A percentile compares a stretch with the other conserved stretches of the same genome.
Conservation (phyloP, 495 filamentous ascomycete species). For the Hyphodiscus hymeniophilus region DNA sequence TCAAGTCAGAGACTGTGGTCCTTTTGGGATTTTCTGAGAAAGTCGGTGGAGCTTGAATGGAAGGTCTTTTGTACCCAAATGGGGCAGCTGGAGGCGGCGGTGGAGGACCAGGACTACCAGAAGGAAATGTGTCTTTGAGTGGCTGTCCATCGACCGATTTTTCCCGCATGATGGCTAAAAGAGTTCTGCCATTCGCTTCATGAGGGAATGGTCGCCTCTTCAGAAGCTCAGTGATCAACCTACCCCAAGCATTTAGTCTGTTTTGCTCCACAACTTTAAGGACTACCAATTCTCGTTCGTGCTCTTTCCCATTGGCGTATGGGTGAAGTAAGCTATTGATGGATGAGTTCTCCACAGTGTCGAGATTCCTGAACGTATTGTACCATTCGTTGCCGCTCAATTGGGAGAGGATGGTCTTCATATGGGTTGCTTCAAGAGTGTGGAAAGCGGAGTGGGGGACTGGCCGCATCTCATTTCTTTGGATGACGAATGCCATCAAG, state of each 20-base stretch:
- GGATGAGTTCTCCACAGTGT: neutral
- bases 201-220: neutral
- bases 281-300: constrained; percentile 15
- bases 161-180: constrained; percentile 15
- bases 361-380: constrained; percentile 13
- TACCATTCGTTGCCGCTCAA: constrained; percentile 15
- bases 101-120: neutral
- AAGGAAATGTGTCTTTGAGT: neutral
- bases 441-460: constrained; percentile 20
- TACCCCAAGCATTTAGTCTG: constrained; percentile 5
- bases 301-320: neutral
- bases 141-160: constrained; percentile 13
- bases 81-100: neutral
- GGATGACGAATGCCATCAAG: constrained; percentile 14
- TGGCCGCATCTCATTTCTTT: neutral
- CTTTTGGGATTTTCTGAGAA: neutral
- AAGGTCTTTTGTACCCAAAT: neutral
- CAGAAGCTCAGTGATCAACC: constrained; percentile 2
- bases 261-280: constrained; percentile 15
- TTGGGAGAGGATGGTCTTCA: constrained; percentile 43
- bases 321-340: constrained; percentile 7
- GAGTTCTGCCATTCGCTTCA: neutral
- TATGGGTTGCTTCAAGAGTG: constrained; percentile 40
- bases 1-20: neutral
- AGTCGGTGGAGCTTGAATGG: neutral